Conservation (phyloP, 2,329 filamentous ascomycete species). For the Ciborinia camelliae region DNA sequence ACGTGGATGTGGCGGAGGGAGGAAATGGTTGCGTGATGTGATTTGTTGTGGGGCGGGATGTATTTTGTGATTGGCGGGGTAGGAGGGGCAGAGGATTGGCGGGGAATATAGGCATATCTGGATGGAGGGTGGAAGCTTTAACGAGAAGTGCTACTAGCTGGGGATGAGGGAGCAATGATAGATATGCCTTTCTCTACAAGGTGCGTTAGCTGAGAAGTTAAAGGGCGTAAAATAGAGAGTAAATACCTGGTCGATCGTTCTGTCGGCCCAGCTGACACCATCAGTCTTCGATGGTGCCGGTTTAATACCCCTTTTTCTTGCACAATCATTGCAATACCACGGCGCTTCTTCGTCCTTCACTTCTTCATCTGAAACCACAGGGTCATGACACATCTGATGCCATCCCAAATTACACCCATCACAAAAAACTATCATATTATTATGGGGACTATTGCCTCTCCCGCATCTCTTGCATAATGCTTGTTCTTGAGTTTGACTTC, state of each 20-base stretch:
- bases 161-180: conserved; percentile 57
- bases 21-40: conserved; percentile 35
- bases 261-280: conserved; percentile 35
- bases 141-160: conserved; percentile 64
- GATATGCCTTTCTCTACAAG: conserved; percentile 57
- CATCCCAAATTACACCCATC: conserved; percentile 76
- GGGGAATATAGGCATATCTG: conserved; percentile 64
- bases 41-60: conserved; percentile 26
- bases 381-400: conserved; percentile 79
- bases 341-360: conserved; percentile 63
- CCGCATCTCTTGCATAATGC: conserved; percentile 70
- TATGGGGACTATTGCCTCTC: conserved; percentile 66
- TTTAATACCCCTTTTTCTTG: conserved; percentile 46
- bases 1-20: conserved; percentile 35
- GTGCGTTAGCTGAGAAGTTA: conserved; percentile 22
- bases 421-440: conserved; percentile 82
- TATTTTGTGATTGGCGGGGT: conserved; percentile 16
- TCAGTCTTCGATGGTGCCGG: conserved; percentile 33
- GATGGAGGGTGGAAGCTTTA: conserved; percentile 57
- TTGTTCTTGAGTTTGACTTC: conserved; percentile 52
- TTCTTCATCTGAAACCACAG: conserved; percentile 66
- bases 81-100: conserved; percentile 22
- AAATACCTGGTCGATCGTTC: conserved; percentile 43
- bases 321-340: conserved; percentile 69
- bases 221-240: neutral